Evolutionary conservation across 495 filamentous ascomycete genomes (phyloP), one percentile per base, ranked within the genome.

Genomic region (Penicillium simplicissimum): DNA sequence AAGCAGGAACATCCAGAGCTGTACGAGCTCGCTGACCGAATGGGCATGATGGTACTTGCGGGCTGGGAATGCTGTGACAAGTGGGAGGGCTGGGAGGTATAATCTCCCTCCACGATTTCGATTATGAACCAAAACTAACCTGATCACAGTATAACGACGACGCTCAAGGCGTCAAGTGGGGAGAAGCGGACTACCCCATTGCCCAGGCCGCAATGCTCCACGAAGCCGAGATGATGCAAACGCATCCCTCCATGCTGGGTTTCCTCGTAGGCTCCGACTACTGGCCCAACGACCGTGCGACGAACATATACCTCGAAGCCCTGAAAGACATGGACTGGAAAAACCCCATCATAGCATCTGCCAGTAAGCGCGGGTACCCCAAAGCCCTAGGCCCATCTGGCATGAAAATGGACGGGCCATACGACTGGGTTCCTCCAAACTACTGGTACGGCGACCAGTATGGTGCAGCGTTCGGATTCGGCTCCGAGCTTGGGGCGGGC

Each of bases 41-140:
- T 87, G 54, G 87, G 87, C 0, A 55, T 89, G 9, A 87, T 89
- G 85, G 67, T 89, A 6, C 67, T 89, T 48, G 68, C 84, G 0
- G 87, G 87, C 0, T 89, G 86, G 86, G 86, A 88, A 56, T 89
- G 87, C 64, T 89, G 87, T 60, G 82, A 88, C 57, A 88, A 88
- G 65, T 88, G 86, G 87, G 86, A 88, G 60, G 84, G 77, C 0
- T 88, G 85, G 86, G 69, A 71, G 23, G 76, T 76, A 63, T 60
- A 69, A 38, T 1, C 13, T 19, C 34, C 37, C 11, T 23, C 3
- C 5, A 4, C 10, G 31, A 11, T 21, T 21, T 10, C 10, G 8
- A 3, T 3, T 25, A 21, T 13, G 13, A 5, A 34, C 3, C 25
- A 19, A 2, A 14, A 54, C 40, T 54, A 33, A 55, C 31, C n/a